A percentile compares a stretch with the other conserved stretches of the same genome.
Conservation (phyloP, 2,329 filamentous ascomycete species). For the Plectosphaerella cucumerina region DNA sequence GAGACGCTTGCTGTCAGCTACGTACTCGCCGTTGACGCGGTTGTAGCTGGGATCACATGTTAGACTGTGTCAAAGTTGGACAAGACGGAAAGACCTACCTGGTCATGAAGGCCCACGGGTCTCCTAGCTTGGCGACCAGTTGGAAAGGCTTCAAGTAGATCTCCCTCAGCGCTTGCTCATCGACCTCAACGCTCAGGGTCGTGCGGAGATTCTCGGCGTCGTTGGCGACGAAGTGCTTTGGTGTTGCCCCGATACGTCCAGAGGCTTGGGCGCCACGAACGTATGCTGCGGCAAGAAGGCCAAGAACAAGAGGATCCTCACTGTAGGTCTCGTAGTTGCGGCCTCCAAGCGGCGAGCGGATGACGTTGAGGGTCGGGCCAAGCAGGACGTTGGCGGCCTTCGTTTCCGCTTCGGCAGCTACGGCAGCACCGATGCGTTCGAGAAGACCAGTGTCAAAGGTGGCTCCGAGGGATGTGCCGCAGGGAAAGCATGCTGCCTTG, state of each 20-base stretch:
- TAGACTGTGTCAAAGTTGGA: too few species aligned
- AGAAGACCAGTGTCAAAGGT: not conserved
- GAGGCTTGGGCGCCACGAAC: not conserved
- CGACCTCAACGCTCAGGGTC: constrained; percentile 23
- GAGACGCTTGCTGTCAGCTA: constrained; percentile 47
- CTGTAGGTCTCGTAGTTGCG: constrained; percentile 63
- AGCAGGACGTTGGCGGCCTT: constrained; percentile 56
- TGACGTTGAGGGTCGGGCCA: constrained; percentile 59
- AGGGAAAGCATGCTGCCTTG: not conserved
- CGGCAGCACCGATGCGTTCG: not conserved
- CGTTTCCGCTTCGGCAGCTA: constrained; percentile 5
- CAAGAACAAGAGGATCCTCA: constrained; percentile 40
- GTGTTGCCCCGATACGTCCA: not conserved
- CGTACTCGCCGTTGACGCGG: constrained; percentile 52
- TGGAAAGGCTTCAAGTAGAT: constrained; percentile 56
- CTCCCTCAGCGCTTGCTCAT: constrained; percentile 30
- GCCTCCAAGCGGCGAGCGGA: constrained; percentile 57
- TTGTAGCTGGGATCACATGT: constrained; percentile 41
- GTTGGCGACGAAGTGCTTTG: constrained; percentile 19
- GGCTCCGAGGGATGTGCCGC: not conserved
- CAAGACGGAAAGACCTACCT: not conserved
- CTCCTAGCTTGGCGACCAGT: constrained; percentile 28
- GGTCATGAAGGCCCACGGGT: not conserved
- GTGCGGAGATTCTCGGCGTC: constrained; percentile 27
- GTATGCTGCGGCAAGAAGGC: constrained; percentile 27